Base-by-base conservation (phyloP, 805 yeast genomes). In the Sungouiella thailandica region DNA sequence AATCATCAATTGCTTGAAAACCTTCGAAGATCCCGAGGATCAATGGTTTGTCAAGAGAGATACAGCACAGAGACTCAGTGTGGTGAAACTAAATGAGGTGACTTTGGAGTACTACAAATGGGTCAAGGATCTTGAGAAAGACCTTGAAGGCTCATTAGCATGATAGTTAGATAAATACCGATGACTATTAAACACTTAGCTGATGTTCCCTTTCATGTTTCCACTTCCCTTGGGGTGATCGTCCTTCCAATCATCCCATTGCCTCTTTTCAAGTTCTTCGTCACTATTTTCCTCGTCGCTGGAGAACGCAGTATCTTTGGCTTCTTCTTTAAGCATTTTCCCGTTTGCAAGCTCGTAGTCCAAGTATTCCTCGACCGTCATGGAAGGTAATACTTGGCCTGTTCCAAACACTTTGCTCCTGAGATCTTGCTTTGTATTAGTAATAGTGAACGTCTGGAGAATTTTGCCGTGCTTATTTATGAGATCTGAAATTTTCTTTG, bases 181-280 rank as follows among this genome's bases (percentile, higher is more conserved):
- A n/a, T 11, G 23, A 19, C 27, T 18, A 23, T 7, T 20, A 13
- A 9, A 16, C n/a, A 7, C 4, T 29, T 47, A 66, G 8, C 72
- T 71, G 15, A 66, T 44, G 43, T 66, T 66, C 13, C 58, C 64
- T 25, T 54, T 76, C 29, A 89, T 87, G 53, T 90, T 90, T 8
- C 98, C 98, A 36, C 89, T 79, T 6, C 98, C 98, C 49, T 76
- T 78, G 0, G 88, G 83, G 53, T 87, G 78, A 3, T 76, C 76
- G 42, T 93, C 98, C 29, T 79, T 78, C 68, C 90, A 93, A 40
- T 84, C 94, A 59, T 93, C 98, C 97, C 97, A 93, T 26, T 75
- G 72, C 37, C 98, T 70, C 36, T 81, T 77, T 51, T 83, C 78
- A 47, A 81, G 74, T 4, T 95, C 88, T 43, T 78, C 81, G 15